These are phyloP conservation scores for Lathyrus tuberosus DNA, from an alignment of 306 rosid species.

Conservation along the genomic window DNA sequence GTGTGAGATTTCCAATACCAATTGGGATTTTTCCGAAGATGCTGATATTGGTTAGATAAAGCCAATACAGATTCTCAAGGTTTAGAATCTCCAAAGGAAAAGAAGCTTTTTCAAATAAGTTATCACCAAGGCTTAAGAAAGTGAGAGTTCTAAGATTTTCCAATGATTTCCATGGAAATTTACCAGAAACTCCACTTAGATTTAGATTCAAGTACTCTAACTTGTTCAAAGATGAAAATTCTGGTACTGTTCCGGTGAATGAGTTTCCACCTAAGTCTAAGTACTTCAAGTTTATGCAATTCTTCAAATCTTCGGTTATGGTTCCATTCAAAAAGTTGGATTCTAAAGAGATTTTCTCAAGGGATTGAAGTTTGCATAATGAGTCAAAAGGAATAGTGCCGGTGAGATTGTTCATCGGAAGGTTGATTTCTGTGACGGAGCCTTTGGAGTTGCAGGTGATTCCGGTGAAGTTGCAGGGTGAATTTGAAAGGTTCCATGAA, in stretches of 20 bases:
- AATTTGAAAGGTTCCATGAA: slow-evolving; percentile 54
- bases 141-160: slow-evolving; percentile 55
- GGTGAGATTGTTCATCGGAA: slow-evolving; percentile 43
- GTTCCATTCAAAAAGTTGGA: slow-evolving; percentile 54
- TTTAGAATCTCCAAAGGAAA: slow-evolving; percentile 64
- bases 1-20: slow-evolving; percentile 71
- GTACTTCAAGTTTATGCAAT: slow-evolving; percentile 60
- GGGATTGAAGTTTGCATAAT: slow-evolving; percentile 57
- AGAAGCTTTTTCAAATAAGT: slow-evolving; percentile 41
- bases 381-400: slow-evolving; percentile 71
- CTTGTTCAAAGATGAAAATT: slow-evolving; percentile 56
- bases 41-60: slow-evolving; percentile 75
- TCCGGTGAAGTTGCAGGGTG: slow-evolving; percentile 62
- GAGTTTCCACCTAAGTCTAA: slow-evolving; percentile 72
- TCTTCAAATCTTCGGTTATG: slow-evolving; percentile 53
- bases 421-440: slow-evolving; percentile 66
- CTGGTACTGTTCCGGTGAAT: slow-evolving; percentile 66
- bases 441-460: slow-evolving; percentile 58
- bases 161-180: slow-evolving; percentile 86
- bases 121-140: slow-evolving; percentile 86
- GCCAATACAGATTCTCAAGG: slow-evolving; percentile 73
- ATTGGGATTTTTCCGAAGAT: slow-evolving; percentile 62
- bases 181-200: slow-evolving; percentile 64
- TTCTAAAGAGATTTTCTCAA: slow-evolving; percentile 60
- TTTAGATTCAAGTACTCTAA: slow-evolving; percentile 60